Base-by-base conservation (phyloP, 331 rosid genomes). In the Pyrus hybrid region DNA sequence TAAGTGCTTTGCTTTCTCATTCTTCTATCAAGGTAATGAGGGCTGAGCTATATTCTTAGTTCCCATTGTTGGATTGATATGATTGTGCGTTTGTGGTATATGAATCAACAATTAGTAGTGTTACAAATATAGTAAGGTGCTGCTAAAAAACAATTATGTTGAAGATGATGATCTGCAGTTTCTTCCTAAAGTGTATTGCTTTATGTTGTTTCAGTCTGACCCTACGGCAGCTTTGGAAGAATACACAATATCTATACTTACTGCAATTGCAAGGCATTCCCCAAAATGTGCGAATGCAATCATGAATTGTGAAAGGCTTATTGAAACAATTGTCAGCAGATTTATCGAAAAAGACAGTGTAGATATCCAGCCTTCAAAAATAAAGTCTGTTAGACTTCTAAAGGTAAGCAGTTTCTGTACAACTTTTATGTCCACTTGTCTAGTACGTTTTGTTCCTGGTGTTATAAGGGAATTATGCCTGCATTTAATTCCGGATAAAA, bases 201-300 rank as follows among this genome's bases (percentile, higher is more conserved):
- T 88, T 81, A 45, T 37, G 77, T 86, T 78, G 82, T 86, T 92
- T 85, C 91, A 95, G 97, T 76, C 90, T 23, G 85, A 88, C 71
- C 97, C 89, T 64, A 72, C 89, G 22, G 75, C 85, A 51, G 83
- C 89, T 67, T 80, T 90, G 84, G 99, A 92, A 85, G 97, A 90
- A 75, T 85, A 85, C 82, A 73, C 89, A 63, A 75, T 90, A 76
- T 95, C 93, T 72, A 82, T 95, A 81, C 86, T 95, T 80, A 71
- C 85, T 89, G 96, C 96, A 13, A 83, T 95, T 77, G 93, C 88
- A 57, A 89, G 99, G 90, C 97, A 95, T 85, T 95, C 99, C 76
- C 97, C 97, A 79, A 80, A 85, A 69, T 87, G 97, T 83, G 97
- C 89, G 63, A 80, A 77, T 77, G 93, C 97, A 74, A 79, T 95